phyloP scores from a whole-genome alignment of 495 filamentous ascomycete genomes.

The Annulohypoxylon stygium region DNA sequence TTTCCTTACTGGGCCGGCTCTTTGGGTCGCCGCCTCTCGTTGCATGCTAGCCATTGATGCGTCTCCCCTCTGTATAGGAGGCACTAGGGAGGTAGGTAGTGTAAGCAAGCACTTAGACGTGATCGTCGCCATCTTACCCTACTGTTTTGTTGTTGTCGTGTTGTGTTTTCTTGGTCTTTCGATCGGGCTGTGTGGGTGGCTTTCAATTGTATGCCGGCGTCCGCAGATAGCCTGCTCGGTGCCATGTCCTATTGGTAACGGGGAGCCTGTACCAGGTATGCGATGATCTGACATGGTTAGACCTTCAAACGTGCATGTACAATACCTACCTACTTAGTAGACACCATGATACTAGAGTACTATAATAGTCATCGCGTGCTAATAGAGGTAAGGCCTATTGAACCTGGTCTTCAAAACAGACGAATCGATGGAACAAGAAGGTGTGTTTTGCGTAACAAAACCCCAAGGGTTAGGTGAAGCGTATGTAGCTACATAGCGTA shows the following conservation, averaged over 20 bases:
- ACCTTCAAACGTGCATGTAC: conserved; percentile 36
- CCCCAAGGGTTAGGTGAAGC: conserved; percentile 40
- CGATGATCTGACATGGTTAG: conserved; percentile 42
- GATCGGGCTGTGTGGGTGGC: conserved; percentile 19
- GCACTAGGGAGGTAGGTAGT: neutral
- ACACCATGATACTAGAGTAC: neutral
- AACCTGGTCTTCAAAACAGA: conserved; percentile 21
- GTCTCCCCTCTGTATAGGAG: conserved; percentile 11
- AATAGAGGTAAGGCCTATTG: conserved; percentile 26
- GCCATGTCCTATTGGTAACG: conserved; percentile 27
- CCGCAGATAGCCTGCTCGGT: conserved; percentile 42
- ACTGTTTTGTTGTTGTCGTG: conserved; percentile 28
- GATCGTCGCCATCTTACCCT: conserved; percentile 17
- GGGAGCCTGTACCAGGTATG: conserved; percentile 13
- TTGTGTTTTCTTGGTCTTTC: conserved; percentile 26
- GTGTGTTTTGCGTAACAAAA: conserved; percentile 45
- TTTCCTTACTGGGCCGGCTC: conserved; percentile 40
- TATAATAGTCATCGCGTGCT: conserved; percentile 32
- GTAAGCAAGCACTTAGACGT: conserved; percentile 26
- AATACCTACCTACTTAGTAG: neutral
- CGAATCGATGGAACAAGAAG: conserved; percentile 47
- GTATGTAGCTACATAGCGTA: conserved; percentile 14
- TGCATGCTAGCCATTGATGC: conserved; percentile 30
- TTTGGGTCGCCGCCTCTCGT: conserved; percentile 42
- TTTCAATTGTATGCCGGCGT: conserved; percentile 37